Evolutionary conservation across 2,329 filamentous ascomycete species (phyloP).

Genomic region (Penicillium hesseltinei): DNA sequence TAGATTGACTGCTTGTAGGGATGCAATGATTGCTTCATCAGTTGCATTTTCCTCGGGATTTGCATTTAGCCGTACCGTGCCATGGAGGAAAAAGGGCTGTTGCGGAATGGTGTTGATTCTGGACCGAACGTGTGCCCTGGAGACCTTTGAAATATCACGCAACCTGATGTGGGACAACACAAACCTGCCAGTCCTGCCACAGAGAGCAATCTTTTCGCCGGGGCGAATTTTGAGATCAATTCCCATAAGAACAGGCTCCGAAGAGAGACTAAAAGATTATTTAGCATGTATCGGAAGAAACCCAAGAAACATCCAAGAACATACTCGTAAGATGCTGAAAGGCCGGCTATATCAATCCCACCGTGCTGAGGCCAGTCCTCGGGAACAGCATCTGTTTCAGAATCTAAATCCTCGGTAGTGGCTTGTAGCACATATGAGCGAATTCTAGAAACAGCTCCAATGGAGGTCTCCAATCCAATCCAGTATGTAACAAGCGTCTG

Average conservation of each 20-base stretch:
- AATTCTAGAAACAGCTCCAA: conserved; percentile 34
- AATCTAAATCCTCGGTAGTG: conserved; percentile 38
- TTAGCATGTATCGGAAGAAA: not conserved
- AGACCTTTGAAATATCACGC: conserved; percentile 21
- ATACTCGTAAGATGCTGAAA: conserved; percentile 41
- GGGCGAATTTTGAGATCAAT: conserved; percentile 23
- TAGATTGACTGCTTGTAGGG: conserved; percentile 27
- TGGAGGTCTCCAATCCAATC: conserved; percentile 22
- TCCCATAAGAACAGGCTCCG: conserved; percentile 17
- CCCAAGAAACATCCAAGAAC: not conserved
- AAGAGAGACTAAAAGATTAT: conserved; percentile 1
- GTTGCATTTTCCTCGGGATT: conserved; percentile 11
- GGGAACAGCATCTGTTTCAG: conserved; percentile 35
- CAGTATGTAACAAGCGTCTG: conserved; percentile 18
- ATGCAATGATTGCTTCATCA: conserved; percentile 25
- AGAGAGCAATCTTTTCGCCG: conserved; percentile 32
- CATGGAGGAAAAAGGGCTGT: conserved; percentile 28
- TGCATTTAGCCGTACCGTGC: conserved; percentile 21
- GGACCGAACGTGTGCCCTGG: conserved; percentile 24
- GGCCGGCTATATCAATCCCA: conserved; percentile 35
- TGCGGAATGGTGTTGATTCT: conserved; percentile 32
- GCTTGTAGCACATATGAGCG: conserved; percentile 47
- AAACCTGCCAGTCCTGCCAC: conserved; percentile 32
- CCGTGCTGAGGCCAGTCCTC: conserved; percentile 39
- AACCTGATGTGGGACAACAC: not conserved